Base-by-base conservation (phyloP, 768 basidiomycete species). In the Asterophora lycoperdoides region DNA sequence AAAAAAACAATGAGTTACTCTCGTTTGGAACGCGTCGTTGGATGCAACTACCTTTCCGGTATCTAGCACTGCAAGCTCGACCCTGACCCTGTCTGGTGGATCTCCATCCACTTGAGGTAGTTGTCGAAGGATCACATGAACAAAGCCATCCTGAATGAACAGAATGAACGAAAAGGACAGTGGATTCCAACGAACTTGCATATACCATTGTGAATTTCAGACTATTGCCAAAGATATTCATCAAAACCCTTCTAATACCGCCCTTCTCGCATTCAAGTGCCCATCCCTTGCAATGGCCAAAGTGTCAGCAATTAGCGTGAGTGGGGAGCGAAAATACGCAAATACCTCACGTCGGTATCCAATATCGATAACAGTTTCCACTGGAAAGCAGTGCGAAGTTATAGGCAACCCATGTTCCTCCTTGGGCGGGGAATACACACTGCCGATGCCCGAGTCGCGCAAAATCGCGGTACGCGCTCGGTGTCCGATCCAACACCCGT, bases 221-320 rank as follows among this genome's bases (percentile, higher is more conserved):
- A 58, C 90, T 91, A 65, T 95, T 96, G 13, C 93, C 91, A 56
- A 96, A 91, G 32, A 97, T 67, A 62, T 97, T 97, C 91, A 96
- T 95, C 52, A 96, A 65, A 10, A 96, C 83, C 20, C 94, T 79
- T 26, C 94, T 81, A 53, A 96, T 84, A 11, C 94, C 94, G 26
- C 91, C 93, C 63, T 88, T 92, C 66, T 97, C 94, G 63, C 89
- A 93, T 59, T 82, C 84, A 23, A 95, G 69, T 7, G 71, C 69
- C 93, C 93, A 97, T 1, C 90, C 90, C 88, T 93, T 45, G 18
- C 3, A 45, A 33, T 47, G 23, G 26, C 52, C 13, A 20, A 19
- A 3, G 13, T 6, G 15, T 54, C 11, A 59, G 39, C 5, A 37
- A 9, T 28, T 52, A 20, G 10, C 23, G 13, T 29, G 34, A 41